These are phyloP conservation scores for Simmondsia chinensis DNA, from an alignment of 148 eudicot genomes.

Conservation along the genomic window DNA sequence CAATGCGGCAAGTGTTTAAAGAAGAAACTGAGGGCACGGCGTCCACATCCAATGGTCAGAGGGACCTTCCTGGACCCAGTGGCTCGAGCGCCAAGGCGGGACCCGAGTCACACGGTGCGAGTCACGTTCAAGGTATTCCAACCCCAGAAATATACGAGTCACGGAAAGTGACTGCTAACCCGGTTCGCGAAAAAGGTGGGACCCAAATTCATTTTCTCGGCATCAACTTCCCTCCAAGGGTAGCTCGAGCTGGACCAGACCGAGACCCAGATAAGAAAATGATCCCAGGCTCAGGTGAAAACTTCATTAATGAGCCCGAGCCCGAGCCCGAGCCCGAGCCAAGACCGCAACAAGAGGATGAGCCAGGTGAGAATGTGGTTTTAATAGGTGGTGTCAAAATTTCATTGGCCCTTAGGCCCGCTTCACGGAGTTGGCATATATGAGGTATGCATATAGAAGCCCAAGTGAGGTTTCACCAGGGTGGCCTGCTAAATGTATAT, in stretches of 20 bases:
- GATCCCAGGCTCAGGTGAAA: slow-evolving; percentile 30
- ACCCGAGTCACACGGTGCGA: slow-evolving; percentile 17
- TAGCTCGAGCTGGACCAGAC: slow-evolving; percentile 21
- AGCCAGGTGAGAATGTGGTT: no score
- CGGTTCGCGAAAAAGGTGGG: slow-evolving; percentile 31
- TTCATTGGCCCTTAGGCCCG: no score
- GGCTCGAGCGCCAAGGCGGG: slow-evolving; percentile 22
- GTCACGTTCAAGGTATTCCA: slow-evolving; percentile 69
- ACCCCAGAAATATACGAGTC: slow-evolving; percentile 82
- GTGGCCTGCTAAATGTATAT: no score
- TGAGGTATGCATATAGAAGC: no score
- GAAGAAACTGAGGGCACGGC: slow-evolving; percentile 45
- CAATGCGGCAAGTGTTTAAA: slow-evolving; percentile 72
- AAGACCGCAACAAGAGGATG: slow-evolving; percentile 19
- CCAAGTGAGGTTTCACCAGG: no score
- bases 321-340: slow-evolving; percentile 12
- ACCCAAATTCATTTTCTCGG: slow-evolving; percentile 56
- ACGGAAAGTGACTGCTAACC: slow-evolving; percentile 49
- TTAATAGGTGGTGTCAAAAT: no score
- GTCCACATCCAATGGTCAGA: slow-evolving; percentile 39
- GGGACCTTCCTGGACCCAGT: slow-evolving; percentile 27
- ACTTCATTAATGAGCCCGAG: slow-evolving; percentile 26
- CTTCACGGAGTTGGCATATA: no score
- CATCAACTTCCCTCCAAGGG: slow-evolving; percentile 76
- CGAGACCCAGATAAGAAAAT: slow-evolving; percentile 14